Evolutionary conservation across 257 asterid species (phyloP), one percentile per base, ranked within the genome.

Genomic region (Gentiana dahurica): DNA sequence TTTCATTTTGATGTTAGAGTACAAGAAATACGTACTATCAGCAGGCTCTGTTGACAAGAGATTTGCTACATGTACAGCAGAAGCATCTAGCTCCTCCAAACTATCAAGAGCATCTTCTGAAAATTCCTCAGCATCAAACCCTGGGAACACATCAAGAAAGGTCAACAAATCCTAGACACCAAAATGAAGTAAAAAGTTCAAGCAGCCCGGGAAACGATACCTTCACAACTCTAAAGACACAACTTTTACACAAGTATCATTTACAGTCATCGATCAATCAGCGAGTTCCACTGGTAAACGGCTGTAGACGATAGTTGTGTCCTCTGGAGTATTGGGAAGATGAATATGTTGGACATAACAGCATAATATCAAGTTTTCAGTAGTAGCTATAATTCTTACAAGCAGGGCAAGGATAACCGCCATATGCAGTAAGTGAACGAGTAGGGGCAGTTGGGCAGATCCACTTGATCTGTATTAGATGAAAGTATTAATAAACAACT

Each of bases 401-500:
- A 53, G 95, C 86, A 57, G 95, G 81, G 75, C 85, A 73, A 39
- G 95, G 84, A 62, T 84, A 87, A 65, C 95, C 95, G 63, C 95
- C 95, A 65, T 72, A 71, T 36, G 84, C 67, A 55, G 96, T 75
- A 58, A 87, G 79, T 0, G 94, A 89, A 11, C 84, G 89, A 63
- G 77, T 73, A 63, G 96, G 96, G 65, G 96, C 96, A 59, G 96
- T 84, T 32, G 96, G 94, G 78, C 94, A 87, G 62, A 87, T 87
- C 94, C 96, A 87, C 74, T 87, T 87, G 61, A 87, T 71, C 96
- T 87, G 83, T 66, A 75, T 41, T 41, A 8, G 43, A 12, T 34
- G 34, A 12, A 32, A 43, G 41, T 5, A 39, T 24, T 12, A 24
- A n/a, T n/a, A 10, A 3, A 15, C 49, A 49, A 37, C 44, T 1